These are phyloP conservation scores for Powellomyces hirtus DNA, from an alignment of 192 early-diverging fungal genomes.

Conservation along the genomic window DNA sequence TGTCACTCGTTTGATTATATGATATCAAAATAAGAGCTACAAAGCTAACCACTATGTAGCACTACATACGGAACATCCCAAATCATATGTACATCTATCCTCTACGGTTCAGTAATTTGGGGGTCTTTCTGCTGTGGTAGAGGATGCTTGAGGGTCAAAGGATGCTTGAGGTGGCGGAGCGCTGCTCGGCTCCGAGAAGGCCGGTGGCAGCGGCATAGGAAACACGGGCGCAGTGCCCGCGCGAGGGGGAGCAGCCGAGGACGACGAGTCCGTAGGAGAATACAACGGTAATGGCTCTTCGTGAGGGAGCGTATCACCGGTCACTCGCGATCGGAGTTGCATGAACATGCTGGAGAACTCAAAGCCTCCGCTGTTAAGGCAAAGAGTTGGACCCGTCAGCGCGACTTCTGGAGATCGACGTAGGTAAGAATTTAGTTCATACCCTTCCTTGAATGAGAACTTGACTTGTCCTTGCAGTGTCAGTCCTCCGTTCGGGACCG, in stretches of 20 bases:
- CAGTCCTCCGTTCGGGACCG: conserved; percentile 50
- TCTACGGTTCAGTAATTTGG: too few relatives aligned
- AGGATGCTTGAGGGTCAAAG: too few relatives aligned
- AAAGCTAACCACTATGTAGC: too few relatives aligned
- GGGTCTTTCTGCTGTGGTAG: too few relatives aligned
- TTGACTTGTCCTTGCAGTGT: conserved; percentile 36
- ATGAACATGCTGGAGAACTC: conserved; percentile 43
- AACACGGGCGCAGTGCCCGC: background rate
- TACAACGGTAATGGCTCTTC: conserved; percentile 31
- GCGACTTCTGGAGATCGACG: too few relatives aligned
- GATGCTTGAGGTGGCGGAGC: too few relatives aligned
- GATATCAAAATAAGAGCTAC: too few relatives aligned
- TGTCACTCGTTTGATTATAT: too few relatives aligned
- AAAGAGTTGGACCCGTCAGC: too few relatives aligned
- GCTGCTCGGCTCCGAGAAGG: conserved; percentile 1
- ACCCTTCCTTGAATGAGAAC: conserved; percentile 51
- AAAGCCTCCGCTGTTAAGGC: conserved; percentile 41
- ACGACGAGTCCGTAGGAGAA: background rate
- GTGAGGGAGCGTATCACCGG: conserved; percentile 16
- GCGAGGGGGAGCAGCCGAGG: background rate
- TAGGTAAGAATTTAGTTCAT: too few relatives aligned
- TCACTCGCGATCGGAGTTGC: conserved; percentile 27
- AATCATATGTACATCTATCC: too few relatives aligned
- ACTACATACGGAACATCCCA: too few relatives aligned
- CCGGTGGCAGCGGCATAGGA: conserved; percentile 16